Percentiles rank a stretch among this genome's conserved stretches.
These are phyloP conservation scores for Diaporthe capsici DNA, from an alignment of 2,329 filamentous ascomycete genomes.

Conservation along the genomic window DNA sequence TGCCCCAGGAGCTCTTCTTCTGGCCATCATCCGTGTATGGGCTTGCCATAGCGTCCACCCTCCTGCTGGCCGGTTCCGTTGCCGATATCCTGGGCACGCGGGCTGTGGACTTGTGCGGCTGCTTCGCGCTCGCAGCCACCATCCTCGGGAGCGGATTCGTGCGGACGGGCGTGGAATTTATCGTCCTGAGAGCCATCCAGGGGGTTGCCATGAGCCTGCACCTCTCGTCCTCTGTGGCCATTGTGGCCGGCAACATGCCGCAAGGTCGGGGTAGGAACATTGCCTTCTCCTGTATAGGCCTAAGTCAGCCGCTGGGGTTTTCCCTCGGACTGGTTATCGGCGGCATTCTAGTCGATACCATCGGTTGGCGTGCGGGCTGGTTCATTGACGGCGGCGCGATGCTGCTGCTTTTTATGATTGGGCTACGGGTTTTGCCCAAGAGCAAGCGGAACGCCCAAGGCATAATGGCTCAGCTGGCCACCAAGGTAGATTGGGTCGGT, in stretches of 20 bases:
- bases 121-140: conserved; percentile 48
- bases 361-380: conserved; percentile 64
- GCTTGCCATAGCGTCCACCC: conserved; percentile 53
- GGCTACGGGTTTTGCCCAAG: conserved; percentile 54
- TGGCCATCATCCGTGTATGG: conserved; percentile 56
- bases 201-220: conserved; percentile 55
- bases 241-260: conserved; percentile 51
- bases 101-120: conserved; percentile 52
- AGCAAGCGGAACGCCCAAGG: conserved; percentile 45
- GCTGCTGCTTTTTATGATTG: conserved; percentile 53
- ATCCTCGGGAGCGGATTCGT: conserved; percentile 52
- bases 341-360: conserved; percentile 61
- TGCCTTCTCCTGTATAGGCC: conserved; percentile 59
- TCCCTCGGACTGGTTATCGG: conserved; percentile 64
- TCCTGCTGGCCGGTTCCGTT: conserved; percentile 56
- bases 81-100: conserved; percentile 55
- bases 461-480: conserved; percentile 46
- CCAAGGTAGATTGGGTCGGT: conserved; percentile 69
- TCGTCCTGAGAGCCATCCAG: conserved; percentile 56
- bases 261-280: conserved; percentile 55
- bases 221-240: conserved; percentile 53
- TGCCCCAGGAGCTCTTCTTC: conserved; percentile 53
- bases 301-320: conserved; percentile 64
- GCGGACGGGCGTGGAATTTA: conserved; percentile 51
- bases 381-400: conserved; percentile 56